Evolutionary conservation across 257 asterid genomes (phyloP).

Genomic region (Fraxinus excelsior): DNA sequence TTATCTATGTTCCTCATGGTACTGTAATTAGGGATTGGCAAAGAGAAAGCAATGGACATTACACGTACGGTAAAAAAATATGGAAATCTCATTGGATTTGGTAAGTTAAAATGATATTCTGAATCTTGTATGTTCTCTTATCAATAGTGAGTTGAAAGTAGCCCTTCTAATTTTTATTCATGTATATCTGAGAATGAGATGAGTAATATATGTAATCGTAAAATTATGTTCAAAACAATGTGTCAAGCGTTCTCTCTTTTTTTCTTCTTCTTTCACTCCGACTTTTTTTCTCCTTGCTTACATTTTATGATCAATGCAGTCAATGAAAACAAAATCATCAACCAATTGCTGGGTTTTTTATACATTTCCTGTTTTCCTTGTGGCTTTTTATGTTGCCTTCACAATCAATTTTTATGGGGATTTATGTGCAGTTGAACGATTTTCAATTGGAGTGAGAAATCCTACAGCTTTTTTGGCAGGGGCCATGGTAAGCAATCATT

Average conservation of each 20-base stretch:
- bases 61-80: slow-evolving; percentile 54
- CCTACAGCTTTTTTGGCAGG: slow-evolving; percentile 95
- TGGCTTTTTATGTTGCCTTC: slow-evolving; percentile 8
- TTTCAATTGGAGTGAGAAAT: slow-evolving; percentile 85
- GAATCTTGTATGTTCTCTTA: slow-evolving; percentile 9
- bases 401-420: slow-evolving; percentile 13
- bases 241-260: neutral
- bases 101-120: slow-evolving; percentile 46
- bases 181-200: neutral
- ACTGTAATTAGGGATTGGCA: slow-evolving; percentile 68
- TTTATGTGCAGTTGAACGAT: slow-evolving; percentile 72
- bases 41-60: slow-evolving; percentile 70
- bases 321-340: neutral
- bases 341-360: neutral
- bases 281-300: neutral
- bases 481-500: slow-evolving; percentile 63
- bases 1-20: slow-evolving; percentile 25
- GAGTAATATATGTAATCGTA: neutral
- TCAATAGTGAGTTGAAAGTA: slow-evolving; percentile 4
- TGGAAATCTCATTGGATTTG: slow-evolving; percentile 86
- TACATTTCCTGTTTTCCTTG: neutral
- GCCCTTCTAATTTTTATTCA: neutral
- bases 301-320: neutral
- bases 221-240: neutral
- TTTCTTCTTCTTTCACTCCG: neutral